Conservation (phyloP, 2,329 filamentous ascomycete species). For the Calcarisporium arbuscula region DNA sequence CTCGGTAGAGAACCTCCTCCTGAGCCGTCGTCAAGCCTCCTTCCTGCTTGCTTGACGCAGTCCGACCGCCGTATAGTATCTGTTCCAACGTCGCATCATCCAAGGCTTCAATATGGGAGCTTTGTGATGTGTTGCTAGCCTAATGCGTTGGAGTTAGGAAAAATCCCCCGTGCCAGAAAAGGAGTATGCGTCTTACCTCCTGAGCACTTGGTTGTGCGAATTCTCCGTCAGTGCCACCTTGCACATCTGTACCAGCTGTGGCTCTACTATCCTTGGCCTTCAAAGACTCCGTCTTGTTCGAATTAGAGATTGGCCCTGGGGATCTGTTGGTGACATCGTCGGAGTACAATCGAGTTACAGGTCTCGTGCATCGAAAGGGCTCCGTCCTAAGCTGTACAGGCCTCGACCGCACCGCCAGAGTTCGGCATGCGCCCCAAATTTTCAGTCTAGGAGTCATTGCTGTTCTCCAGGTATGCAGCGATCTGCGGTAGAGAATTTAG, state of each 20-base stretch:
- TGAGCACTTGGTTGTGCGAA: conserved; percentile 1
- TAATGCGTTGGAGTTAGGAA: conserved; percentile 2
- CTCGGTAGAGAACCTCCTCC: conserved; percentile 35
- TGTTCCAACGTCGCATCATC: conserved; percentile 31
- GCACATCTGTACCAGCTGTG: not conserved
- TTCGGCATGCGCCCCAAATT: conserved; percentile 28
- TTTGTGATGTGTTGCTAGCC: conserved; percentile 2
- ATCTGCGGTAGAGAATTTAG: not conserved
- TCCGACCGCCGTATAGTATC: conserved; percentile 29
- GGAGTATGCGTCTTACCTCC: not conserved
- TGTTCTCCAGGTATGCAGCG: conserved; percentile 14
- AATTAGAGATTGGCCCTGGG: conserved; percentile 16
- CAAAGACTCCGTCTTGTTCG: conserved; percentile 8
- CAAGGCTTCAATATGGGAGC: conserved; percentile 17
- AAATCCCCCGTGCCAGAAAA: not conserved
- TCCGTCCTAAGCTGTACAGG: conserved; percentile 17
- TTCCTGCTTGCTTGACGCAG: conserved; percentile 19
- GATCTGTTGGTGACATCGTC: conserved; percentile 23
- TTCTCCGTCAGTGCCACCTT: conserved; percentile 1
- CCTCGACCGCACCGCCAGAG: conserved; percentile 23
- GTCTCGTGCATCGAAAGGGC: conserved; percentile 15
- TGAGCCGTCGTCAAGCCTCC: conserved; percentile 35
- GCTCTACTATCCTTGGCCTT: conserved; percentile 5
- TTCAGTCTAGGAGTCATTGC: conserved; percentile 27
- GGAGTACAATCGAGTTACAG: conserved; percentile 21